A percentile compares a stretch with the other conserved stretches of the same genome.
These are phyloP conservation scores for Melocanna baccifera DNA, from an alignment of 176 grass and related monocot species.

Conservation along the genomic window DNA sequence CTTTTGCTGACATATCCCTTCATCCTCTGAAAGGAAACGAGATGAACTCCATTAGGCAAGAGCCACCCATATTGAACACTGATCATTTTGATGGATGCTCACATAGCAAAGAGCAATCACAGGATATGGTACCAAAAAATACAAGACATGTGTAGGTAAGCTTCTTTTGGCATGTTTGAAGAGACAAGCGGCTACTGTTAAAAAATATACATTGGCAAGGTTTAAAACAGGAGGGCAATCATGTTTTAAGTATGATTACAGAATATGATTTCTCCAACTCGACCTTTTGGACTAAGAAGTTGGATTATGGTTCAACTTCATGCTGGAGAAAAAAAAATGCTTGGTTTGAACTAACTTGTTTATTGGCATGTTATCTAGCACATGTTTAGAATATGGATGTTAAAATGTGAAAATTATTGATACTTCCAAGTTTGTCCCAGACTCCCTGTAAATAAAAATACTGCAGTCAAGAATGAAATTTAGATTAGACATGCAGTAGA, in stretches of 20 bases:
- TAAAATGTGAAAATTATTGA: background rate
- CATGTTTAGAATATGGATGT: background rate
- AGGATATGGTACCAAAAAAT: slow-evolving; percentile 41
- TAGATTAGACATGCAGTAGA: background rate
- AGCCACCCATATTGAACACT: slow-evolving; percentile 36
- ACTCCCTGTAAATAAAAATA: background rate
- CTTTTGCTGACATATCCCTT: slow-evolving; percentile 6
- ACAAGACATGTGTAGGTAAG: slow-evolving; percentile 48
- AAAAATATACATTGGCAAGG: background rate
- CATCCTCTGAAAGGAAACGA: slow-evolving; percentile 44
- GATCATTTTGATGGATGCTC: slow-evolving; percentile 57
- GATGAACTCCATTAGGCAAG: slow-evolving; percentile 49
- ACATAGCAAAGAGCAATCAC: slow-evolving; percentile 33
- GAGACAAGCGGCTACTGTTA: background rate
- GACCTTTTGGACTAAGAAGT: slow-evolving; percentile 4
- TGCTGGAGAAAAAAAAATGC: background rate
- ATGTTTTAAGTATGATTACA: slow-evolving; percentile 12
- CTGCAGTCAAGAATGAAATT: background rate
- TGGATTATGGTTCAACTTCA: slow-evolving; percentile 7
- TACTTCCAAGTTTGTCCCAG: background rate
- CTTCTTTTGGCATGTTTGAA: background rate
- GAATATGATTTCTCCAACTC: background rate
- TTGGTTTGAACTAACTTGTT: background rate
- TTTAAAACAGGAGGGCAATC: slow-evolving; percentile 3
- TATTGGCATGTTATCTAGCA: background rate